phyloP scores from a whole-genome alignment of 345 rosid species.

The Durio zibethinus region DNA sequence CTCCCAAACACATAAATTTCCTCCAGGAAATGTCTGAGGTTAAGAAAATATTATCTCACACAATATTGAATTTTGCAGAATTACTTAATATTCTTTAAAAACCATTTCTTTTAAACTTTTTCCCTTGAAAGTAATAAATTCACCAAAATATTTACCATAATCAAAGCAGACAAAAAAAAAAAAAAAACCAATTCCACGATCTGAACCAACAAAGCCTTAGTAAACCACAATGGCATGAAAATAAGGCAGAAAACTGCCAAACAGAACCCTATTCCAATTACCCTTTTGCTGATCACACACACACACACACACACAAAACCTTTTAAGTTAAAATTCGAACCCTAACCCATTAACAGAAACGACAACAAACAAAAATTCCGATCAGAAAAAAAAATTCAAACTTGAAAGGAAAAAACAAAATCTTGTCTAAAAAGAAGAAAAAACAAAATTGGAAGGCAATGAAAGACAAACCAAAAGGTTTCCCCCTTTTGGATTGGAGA shows the following conservation, averaged over 20 bases:
- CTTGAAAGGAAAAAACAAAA: neutral
- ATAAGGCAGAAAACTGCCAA: neutral
- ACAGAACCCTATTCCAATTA: constrained; percentile 7
- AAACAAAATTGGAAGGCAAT: neutral
- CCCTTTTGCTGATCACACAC: constrained; percentile 4
- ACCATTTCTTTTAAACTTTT: neutral
- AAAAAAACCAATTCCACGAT: constrained; percentile 6
- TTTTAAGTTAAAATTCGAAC: constrained; percentile 2
- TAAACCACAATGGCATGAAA: neutral
- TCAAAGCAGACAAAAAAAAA: neutral
- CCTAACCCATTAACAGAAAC: neutral
- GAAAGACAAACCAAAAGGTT: neutral
- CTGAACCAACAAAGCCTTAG: constrained; percentile 8
- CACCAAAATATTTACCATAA: neutral
- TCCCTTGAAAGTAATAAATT: neutral
- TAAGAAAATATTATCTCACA: neutral
- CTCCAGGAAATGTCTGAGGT: neutral
- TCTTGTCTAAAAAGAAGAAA: neutral
- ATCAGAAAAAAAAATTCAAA: neutral
- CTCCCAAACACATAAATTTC: neutral
- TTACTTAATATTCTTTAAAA: neutral
- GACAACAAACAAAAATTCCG: neutral
- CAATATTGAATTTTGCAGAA: neutral
- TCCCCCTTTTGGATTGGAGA: neutral
- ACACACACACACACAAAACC: neutral